Percentiles rank a stretch among this genome's conserved stretches.
These are phyloP conservation scores for Pholiota conissans DNA, from an alignment of 768 basidiomycete species.

Conservation along the genomic window DNA sequence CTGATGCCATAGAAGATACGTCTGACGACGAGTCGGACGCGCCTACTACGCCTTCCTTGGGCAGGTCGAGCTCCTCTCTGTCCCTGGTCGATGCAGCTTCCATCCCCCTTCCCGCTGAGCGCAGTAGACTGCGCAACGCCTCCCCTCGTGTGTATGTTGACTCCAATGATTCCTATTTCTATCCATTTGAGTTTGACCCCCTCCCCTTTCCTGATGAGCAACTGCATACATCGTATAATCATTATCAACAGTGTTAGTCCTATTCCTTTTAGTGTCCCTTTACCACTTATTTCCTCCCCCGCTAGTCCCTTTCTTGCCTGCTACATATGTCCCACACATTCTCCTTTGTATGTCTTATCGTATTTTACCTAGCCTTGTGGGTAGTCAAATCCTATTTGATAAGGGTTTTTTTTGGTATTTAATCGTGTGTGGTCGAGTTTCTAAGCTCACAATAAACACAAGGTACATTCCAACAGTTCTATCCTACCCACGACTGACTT, in stretches of 20 bases:
- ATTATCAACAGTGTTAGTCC: slow-evolving; percentile 66
- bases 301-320: slow-evolving; percentile 19
- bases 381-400: slow-evolving; percentile 17
- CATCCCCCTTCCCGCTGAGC: slow-evolving; percentile 48
- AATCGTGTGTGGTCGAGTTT: neutral
- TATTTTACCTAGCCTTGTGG: slow-evolving; percentile 14
- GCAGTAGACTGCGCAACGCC: slow-evolving; percentile 47
- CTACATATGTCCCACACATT: slow-evolving; percentile 21
- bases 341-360: slow-evolving; percentile 17
- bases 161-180: slow-evolving; percentile 59
- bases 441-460: neutral
- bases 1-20: slow-evolving; percentile 81
- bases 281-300: slow-evolving; percentile 21
- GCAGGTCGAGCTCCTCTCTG: slow-evolving; percentile 57
- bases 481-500: neutral
- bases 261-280: slow-evolving; percentile 28
- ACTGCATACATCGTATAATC: slow-evolving; percentile 49
- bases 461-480: neutral
- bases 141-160: slow-evolving; percentile 63
- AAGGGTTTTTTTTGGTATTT: slow-evolving; percentile 16
- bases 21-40: slow-evolving; percentile 86
- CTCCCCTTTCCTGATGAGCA: slow-evolving; percentile 65
- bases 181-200: slow-evolving; percentile 68
- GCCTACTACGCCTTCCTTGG: slow-evolving; percentile 59
- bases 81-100: slow-evolving; percentile 52